These are phyloP conservation scores for Endocladia muricata DNA, from an alignment of 31 red algal genomes.

Conservation along the genomic window DNA sequence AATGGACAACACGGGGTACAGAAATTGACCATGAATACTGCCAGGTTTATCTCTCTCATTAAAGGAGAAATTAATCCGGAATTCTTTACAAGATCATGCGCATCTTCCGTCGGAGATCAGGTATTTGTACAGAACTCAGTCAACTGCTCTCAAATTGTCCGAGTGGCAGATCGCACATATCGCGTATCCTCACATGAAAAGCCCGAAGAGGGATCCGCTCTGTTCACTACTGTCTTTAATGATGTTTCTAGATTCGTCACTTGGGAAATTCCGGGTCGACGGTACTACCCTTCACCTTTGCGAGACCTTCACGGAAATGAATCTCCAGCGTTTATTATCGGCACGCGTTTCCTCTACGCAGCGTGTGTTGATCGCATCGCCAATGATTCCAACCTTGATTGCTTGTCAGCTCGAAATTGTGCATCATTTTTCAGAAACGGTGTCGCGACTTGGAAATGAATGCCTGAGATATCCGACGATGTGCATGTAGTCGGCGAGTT, in stretches of 20 bases:
- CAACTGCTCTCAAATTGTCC: slow-evolving; percentile 32
- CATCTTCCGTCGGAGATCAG: background rate
- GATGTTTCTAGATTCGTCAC: background rate
- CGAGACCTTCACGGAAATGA: slow-evolving; percentile 10
- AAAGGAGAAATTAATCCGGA: slow-evolving; percentile 26
- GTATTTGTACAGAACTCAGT: slow-evolving; percentile 29
- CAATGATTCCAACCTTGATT: slow-evolving; percentile 44
- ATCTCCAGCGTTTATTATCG: slow-evolving; percentile 32
- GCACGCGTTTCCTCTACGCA: slow-evolving; percentile 37
- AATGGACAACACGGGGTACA: background rate
- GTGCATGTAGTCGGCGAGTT: too few species aligned
- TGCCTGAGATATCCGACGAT: too few species aligned
- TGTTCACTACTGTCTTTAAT: slow-evolving; percentile 13
- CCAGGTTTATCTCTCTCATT: slow-evolving; percentile 24
- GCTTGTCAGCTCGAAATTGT: slow-evolving; percentile 28
- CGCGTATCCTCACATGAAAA: slow-evolving; percentile 22
- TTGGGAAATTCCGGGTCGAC: slow-evolving; percentile 16
- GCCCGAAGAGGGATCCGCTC: slow-evolving; percentile 1
- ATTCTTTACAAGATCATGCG: slow-evolving; percentile 12
- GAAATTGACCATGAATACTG: slow-evolving; percentile 10
- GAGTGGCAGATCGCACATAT: slow-evolving; percentile 2
- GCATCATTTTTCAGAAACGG: slow-evolving; percentile 45
- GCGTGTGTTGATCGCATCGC: slow-evolving; percentile 42
- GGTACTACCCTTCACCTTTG: slow-evolving; percentile 6
- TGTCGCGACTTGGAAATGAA: slow-evolving; percentile 49